Conservation (phyloP, 2,329 filamentous ascomycete species). For the Hypoxylon sp. region DNA sequence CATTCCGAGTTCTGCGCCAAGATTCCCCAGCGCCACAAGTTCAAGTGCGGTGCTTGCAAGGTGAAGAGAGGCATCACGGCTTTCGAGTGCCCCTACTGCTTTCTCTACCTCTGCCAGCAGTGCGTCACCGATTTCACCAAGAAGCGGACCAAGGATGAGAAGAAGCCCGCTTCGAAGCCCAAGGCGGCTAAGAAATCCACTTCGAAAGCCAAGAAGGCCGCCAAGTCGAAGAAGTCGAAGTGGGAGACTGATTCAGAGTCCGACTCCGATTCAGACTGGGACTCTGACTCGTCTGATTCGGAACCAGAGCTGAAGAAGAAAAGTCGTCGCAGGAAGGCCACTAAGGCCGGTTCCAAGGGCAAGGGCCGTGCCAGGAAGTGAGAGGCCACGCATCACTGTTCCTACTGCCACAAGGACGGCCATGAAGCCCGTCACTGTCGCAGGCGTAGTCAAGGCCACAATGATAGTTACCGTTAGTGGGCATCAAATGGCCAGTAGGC, state of each 20-base stretch:
- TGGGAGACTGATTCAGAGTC: too few relatives aligned
- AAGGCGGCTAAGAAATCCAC: background rate
- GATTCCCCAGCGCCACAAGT: conserved; percentile 40
- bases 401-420: conserved; percentile 3
- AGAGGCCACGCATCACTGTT: background rate
- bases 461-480: too few relatives aligned
- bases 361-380: background rate
- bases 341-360: too few relatives aligned
- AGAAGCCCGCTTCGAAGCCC: background rate
- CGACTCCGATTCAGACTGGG: too few relatives aligned
- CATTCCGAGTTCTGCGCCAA: conserved; percentile 45
- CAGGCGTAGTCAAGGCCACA: too few relatives aligned
- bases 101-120: conserved; percentile 42
- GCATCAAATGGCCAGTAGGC: too few relatives aligned
- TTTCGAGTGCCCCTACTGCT: conserved; percentile 47
- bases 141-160: conserved; percentile 27
- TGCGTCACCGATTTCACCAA: conserved; percentile 42
- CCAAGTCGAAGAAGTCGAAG: too few relatives aligned
- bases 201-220: background rate
- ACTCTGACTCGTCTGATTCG: too few relatives aligned
- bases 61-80: conserved; percentile 43
- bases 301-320: too few relatives aligned
- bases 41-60: conserved; percentile 43
- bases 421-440: conserved; percentile 1
- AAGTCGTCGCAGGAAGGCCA: too few relatives aligned